Base-by-base conservation (phyloP, 2,329 filamentous ascomycete genomes). In the Helotiales sp. region DNA sequence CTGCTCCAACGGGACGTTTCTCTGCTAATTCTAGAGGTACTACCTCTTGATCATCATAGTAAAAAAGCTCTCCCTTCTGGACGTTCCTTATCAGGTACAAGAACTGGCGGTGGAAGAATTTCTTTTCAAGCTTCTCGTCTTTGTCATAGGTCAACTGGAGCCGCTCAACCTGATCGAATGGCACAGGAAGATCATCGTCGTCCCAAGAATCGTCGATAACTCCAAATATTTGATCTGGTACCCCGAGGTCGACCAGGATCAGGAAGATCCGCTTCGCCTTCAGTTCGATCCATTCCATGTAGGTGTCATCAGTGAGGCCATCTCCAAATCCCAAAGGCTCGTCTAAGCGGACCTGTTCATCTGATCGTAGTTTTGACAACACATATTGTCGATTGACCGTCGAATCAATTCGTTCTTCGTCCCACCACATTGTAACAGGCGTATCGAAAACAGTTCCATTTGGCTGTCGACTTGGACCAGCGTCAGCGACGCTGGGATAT, bases 121-220 rank as follows among this genome's bases (percentile, higher is more conserved):
- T 89, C 76, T 82, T 85, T 72, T 91, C 89, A n/a, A 91, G 75
- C 64, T 84, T 85, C 66, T 88, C 85, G 75, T 92, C 86, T 59
- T 83, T 85, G 26, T 82, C 79, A 24, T 85, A 82, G 0, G 87
- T 87, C 50, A 93, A 80, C 32, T 84, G 83, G 20, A 93, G 83
- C 55, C 86, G 85, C 72, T 86, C 84, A 54, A 93, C 85, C 67
- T 91, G 86, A 60, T 91, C 88, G 62, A 86, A 80, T 4, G 87
- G 82, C 57, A 93, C 83, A 5, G 91, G 91, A 49, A 94, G 81
- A 78, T 94, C 91, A 62, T 87, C 85, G 74, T 94, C 91, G 72
- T 91, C 89, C 90, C 90, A 93, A 24, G 89, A 90, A 74, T 91
- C 88, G 78, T 93, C 91, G 66, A 93, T 87, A 61, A 92, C 83